A percentile compares a stretch with the other conserved stretches of the same genome.
Evolutionary conservation across 2,329 filamentous ascomycete genomes (phyloP).

Genomic region (Paraconiothyrium sp.): DNA sequence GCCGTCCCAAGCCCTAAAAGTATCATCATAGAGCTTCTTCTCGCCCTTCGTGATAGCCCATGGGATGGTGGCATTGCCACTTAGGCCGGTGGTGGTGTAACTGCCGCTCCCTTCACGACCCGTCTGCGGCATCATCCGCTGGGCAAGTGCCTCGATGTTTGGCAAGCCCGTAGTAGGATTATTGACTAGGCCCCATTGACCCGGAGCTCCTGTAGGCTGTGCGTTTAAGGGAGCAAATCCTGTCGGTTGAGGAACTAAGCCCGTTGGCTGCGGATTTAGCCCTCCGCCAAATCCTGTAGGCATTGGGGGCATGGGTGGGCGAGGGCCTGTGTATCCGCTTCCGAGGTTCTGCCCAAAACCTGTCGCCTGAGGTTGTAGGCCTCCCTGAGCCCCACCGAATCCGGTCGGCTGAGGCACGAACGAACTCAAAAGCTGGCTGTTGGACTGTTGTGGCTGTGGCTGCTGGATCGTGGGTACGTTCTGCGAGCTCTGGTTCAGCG

Average conservation of each 20-base stretch:
- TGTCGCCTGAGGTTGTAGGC: slow-evolving; percentile 66
- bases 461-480: slow-evolving; percentile 62
- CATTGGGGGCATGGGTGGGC: slow-evolving; percentile 83
- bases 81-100: slow-evolving; percentile 86
- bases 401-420: slow-evolving; percentile 64
- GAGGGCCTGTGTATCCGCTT: slow-evolving; percentile 81
- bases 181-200: slow-evolving; percentile 99
- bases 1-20: slow-evolving; percentile 97
- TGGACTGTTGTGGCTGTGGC: slow-evolving; percentile 73
- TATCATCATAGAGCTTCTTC: slow-evolving; percentile 93
- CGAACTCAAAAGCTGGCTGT: slow-evolving; percentile 66
- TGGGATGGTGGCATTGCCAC: slow-evolving; percentile 93
- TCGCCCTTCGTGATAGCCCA: slow-evolving; percentile 99
- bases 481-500: slow-evolving; percentile 59
- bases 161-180: slow-evolving; percentile 87
- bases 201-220: slow-evolving; percentile 92
- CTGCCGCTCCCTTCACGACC: slow-evolving; percentile 77
- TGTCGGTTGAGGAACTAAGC: slow-evolving; percentile 68
- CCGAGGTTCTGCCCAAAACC: slow-evolving; percentile 74
- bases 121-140: slow-evolving; percentile 96
- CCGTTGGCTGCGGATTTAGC: slow-evolving; percentile 33
- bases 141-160: slow-evolving; percentile 91
- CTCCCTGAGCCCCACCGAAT: slow-evolving; percentile 68
- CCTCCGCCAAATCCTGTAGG: slow-evolving; percentile 61
- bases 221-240: slow-evolving; percentile 77